Evolutionary conservation across 306 rosid genomes (phyloP).

Genomic region (Medicago lupulina): DNA sequence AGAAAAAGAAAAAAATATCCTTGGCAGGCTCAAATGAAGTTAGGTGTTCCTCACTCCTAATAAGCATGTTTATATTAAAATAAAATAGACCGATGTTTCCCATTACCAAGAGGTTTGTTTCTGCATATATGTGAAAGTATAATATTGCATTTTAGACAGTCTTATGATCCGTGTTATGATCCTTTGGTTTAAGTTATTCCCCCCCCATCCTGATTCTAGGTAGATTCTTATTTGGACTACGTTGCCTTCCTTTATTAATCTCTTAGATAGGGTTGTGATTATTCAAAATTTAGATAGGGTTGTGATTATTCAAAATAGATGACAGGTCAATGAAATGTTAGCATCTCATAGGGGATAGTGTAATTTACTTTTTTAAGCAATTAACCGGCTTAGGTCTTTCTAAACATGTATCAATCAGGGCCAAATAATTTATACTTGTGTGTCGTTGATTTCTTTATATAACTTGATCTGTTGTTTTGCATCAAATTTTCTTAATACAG

Average conservation of each 20-base stretch:
- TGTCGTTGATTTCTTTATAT: conserved; percentile 15
- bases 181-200: not conserved
- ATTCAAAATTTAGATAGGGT: not conserved
- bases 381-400: conserved; percentile 22
- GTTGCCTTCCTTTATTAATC: not conserved
- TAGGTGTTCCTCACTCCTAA: not conserved
- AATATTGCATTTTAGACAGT: conserved; percentile 3
- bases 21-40: not conserved
- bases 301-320: conserved; percentile 5
- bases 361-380: conserved; percentile 27
- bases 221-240: not conserved
- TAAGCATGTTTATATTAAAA: not conserved
- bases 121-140: not conserved
- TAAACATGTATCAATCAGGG: conserved; percentile 25
- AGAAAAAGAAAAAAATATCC: not conserved
- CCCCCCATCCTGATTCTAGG: not conserved
- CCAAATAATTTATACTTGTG: conserved; percentile 15
- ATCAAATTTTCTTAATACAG: conserved; percentile 54
- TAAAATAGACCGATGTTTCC: not conserved
- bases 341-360: conserved; percentile 5
- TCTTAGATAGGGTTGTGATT: not conserved
- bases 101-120: not conserved
- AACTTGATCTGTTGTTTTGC: conserved; percentile 27
- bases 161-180: not conserved
- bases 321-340: conserved; percentile 14